A percentile compares a stretch with the other conserved stretches of the same genome.
Evolutionary conservation across 805 yeast species (phyloP).

Genomic region (Candida tibetensis): DNA sequence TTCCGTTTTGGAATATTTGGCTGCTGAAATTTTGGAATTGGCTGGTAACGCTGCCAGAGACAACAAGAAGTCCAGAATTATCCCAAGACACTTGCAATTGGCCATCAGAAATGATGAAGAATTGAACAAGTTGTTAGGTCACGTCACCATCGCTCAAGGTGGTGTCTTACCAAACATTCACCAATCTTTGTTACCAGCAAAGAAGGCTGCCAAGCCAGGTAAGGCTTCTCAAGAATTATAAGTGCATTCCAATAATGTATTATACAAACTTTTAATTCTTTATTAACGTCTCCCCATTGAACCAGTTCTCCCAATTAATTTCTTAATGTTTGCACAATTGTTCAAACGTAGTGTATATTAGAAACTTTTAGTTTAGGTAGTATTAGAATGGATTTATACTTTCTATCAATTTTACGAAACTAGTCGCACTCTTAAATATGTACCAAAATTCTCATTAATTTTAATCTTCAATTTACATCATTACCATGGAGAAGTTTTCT

Average conservation of each 20-base stretch:
- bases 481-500: slow-evolving; percentile 85
- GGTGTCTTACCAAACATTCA: slow-evolving; percentile 98
- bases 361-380: slow-evolving; percentile 6
- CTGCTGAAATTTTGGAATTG: slow-evolving; percentile 96
- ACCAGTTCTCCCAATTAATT: not conserved
- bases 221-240: slow-evolving; percentile 43
- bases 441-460: not conserved
- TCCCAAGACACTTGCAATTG: slow-evolving; percentile 97
- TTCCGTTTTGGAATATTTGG: slow-evolving; percentile 93
- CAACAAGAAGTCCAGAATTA: slow-evolving; percentile 60
- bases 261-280: slow-evolving; percentile 11
- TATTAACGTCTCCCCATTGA: slow-evolving; percentile 4
- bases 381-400: slow-evolving; percentile 1
- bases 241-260: slow-evolving; percentile 6
- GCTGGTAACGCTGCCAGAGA: slow-evolving; percentile 99
- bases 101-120: slow-evolving; percentile 99
- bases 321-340: slow-evolving; percentile 4
- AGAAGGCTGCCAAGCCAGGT: slow-evolving; percentile 60
- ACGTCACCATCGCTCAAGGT: slow-evolving; percentile 89
- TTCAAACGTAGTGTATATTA: slow-evolving; percentile 17
- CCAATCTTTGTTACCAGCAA: slow-evolving; percentile 77
- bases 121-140: slow-evolving; percentile 90
- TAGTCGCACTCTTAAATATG: not conserved
- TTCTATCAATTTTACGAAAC: not conserved
- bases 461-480: slow-evolving; percentile 1